Conservation (phyloP, 2,329 filamentous ascomycete genomes). For the Colletotrichum sidae region DNA sequence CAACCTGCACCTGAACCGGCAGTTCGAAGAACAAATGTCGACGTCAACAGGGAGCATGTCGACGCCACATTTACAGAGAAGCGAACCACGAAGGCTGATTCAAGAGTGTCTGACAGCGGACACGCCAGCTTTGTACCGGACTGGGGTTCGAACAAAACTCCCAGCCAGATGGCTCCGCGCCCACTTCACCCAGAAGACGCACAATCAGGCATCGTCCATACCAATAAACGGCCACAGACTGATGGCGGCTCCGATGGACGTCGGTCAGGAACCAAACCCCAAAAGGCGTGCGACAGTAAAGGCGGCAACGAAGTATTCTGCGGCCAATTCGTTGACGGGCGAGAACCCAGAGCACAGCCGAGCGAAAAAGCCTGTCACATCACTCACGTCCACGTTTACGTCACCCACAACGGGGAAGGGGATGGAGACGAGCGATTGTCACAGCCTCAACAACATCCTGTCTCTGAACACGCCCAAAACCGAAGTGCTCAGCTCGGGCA, state of each 20-base stretch:
- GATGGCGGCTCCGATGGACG: background rate
- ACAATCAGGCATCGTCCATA: too few species aligned
- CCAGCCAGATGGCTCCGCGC: too few species aligned
- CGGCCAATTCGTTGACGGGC: constrained; percentile 8
- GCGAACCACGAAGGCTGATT: too few species aligned
- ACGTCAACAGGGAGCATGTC: constrained; percentile 25
- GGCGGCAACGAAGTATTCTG: constrained; percentile 24
- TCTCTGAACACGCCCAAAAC: constrained; percentile 4
- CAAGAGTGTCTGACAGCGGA: too few species aligned
- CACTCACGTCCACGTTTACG: constrained; percentile 35
- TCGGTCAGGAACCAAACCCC: background rate
- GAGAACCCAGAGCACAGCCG: background rate
- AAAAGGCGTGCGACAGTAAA: constrained; percentile 22
- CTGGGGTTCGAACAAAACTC: too few species aligned
- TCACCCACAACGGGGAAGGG: constrained; percentile 14
- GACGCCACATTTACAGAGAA: background rate
- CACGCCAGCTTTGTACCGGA: too few species aligned
- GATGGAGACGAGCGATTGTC: background rate
- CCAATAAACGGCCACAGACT: too few species aligned
- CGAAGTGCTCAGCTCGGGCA: constrained; percentile 14
- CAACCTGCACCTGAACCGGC: constrained; percentile 23
- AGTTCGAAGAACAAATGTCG: constrained; percentile 16
- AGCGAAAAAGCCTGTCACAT: constrained; percentile 14
- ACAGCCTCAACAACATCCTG: background rate
- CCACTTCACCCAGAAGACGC: too few species aligned